Evolutionary conservation across 768 basidiomycete species (phyloP), one percentile per base, ranked within the genome.

Genomic region (Rhizopogon roseolus): DNA sequence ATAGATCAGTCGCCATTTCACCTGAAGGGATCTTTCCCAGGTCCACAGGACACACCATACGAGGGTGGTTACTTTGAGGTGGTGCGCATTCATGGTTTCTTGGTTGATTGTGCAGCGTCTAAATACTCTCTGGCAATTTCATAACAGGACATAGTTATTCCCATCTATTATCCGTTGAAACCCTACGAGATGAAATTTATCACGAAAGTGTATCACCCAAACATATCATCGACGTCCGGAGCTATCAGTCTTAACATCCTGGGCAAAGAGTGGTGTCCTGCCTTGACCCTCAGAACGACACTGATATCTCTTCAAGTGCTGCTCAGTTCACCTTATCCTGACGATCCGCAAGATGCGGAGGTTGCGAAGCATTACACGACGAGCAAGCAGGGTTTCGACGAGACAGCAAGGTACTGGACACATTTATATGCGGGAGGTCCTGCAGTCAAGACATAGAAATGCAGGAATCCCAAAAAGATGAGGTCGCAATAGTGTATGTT

Each of bases 181-280:
- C 93, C 95, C 0, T 87, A 94, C 52, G 97, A 98, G 79, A 96
- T 98, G 93, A 95, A 94, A 69, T 98, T 98, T 72, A 85, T 96
- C 57, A 98, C 95, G 39, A 93, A 93, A 69, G 88, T 96, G 27
- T 97, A 93, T 66, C 93, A 98, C 67, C 95, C 95, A 3, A 98
- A 98, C 64, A 79, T 98, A 39, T 96, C 93, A 17, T 95, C 92
- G 17, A 90, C 87, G 32, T 93, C 90, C 3, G 95, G 95, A 46
- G 93, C 92, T 42, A 98, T 98, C 72, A 96, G 94, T 70, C 84
- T 93, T 53, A 92, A 93, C 72, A 89, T 86, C 67, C 76, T 70
- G 29, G 82, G 87, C 66, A 93, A 97, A 62, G 89, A 90, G n/a
- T 95, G 92, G 92, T 90, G 86, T 6, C 92, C 94, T 42, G 93